Base-by-base conservation (phyloP, 2,329 filamentous ascomycete species). In the Calonectria montana region DNA sequence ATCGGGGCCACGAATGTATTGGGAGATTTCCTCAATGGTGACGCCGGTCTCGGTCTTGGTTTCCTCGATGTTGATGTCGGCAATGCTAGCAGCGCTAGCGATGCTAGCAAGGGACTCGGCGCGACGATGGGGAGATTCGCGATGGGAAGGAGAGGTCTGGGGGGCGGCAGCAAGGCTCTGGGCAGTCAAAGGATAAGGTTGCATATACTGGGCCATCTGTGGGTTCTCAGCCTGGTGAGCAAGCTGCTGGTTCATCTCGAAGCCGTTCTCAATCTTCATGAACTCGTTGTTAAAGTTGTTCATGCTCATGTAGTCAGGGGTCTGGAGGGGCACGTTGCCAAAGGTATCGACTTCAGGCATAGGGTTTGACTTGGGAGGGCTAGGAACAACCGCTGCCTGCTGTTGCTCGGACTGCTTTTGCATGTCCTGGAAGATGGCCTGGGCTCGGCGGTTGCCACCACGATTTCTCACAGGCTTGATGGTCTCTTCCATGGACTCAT, bases 41-140 rank as follows among this genome's bases (percentile, higher is more conserved):
- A 98, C 93, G 29, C 96, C 96, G 1, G 96, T 98, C 75, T 95
- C 92, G 67, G 89, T 92, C 80, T 90, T 90, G 29, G 90, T 89
- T 79, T 91, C 90, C 73, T 92, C 91, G 43, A 92, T 90, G 79
- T 91, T 91, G 83, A 92, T 90, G 78, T 87, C 88, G 13, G 89
- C 87, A 69, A 91, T 91, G 80, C 88, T 91, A 21, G 89, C 88
- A 1, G 89, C 89, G 73, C 89, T 91, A 37, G 85, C 87, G 29
- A 89, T 86, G 76, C 89, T 91, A 15, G 89, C 89, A 27, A 90
- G 80, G 0, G 91, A 92, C 75, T 92, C 89, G 37, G 89, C 91
- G 61, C 90, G 87, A 29, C 89, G 86, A 74, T 91, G 89, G 2
- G 84, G 77, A 21, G 81, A 81, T 31, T 75, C 55, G 29, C 78